phyloP scores from a whole-genome alignment of 768 basidiomycete species.

The Boletus speciosus region DNA sequence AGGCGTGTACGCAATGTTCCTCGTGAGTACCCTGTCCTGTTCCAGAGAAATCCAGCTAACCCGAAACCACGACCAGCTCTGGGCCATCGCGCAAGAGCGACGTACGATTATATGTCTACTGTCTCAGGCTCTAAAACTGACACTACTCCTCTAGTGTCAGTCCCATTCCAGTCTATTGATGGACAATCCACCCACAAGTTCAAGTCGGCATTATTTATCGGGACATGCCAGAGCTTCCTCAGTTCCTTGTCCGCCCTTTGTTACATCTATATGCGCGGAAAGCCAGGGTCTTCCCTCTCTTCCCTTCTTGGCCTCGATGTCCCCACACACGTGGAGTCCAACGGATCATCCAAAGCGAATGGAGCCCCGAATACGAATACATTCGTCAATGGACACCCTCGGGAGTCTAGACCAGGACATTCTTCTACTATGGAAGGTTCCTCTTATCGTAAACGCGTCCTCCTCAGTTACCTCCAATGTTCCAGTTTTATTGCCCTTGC shows the following conservation, averaged over 20 bases:
- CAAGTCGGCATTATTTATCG: slow-evolving; percentile 80
- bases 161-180: slow-evolving; percentile 73
- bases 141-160: slow-evolving; percentile 54
- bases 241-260: slow-evolving; percentile 72
- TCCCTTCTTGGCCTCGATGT: slow-evolving; percentile 59
- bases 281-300: slow-evolving; percentile 47
- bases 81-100: slow-evolving; percentile 94
- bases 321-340: slow-evolving; percentile 23
- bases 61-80: slow-evolving; percentile 47
- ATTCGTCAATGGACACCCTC: slow-evolving; percentile 32
- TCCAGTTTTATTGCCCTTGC: slow-evolving; percentile 85
- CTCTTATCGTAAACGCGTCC: slow-evolving; percentile 47
- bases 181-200: slow-evolving; percentile 67
- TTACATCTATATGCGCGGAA: slow-evolving; percentile 67
- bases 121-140: background rate
- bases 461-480: slow-evolving; percentile 77
- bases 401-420: slow-evolving; percentile 24
- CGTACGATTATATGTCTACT: slow-evolving; percentile 42
- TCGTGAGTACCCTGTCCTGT: slow-evolving; percentile 48
- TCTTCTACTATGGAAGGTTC: slow-evolving; percentile 25
- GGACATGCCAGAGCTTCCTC: slow-evolving; percentile 78
- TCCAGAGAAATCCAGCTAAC: slow-evolving; percentile 1
- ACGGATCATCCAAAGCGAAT: slow-evolving; percentile 25
- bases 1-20: slow-evolving; percentile 92
- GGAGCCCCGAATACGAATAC: slow-evolving; percentile 33